Conservation (phyloP, 495 filamentous ascomycete genomes). For the Penicillium dipodomyicola region DNA sequence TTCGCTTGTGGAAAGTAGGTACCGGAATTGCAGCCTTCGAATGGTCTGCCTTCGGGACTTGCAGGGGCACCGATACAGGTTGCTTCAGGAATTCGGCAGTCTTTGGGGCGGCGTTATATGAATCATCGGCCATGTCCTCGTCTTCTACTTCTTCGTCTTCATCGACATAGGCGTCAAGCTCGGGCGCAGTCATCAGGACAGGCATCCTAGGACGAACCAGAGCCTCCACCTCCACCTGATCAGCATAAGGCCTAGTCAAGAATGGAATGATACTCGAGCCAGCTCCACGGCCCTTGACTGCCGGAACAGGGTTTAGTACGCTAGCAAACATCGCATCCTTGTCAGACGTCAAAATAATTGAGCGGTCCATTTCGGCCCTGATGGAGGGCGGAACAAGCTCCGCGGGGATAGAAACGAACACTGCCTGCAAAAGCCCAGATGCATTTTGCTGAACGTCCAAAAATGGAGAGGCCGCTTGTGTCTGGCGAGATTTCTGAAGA, state of each 20-base stretch:
- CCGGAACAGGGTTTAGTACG: constrained; percentile 68
- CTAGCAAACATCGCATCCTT: constrained; percentile 73
- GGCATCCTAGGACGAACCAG: constrained; percentile 68
- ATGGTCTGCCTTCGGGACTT: constrained; percentile 16
- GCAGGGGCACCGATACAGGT: constrained; percentile 16
- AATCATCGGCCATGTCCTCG: constrained; percentile 30
- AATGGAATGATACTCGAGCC: constrained; percentile 75
- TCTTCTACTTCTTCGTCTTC: constrained; percentile 47
- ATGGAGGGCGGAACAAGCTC: constrained; percentile 59
- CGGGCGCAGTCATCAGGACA: constrained; percentile 38
- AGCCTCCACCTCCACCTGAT: constrained; percentile 64
- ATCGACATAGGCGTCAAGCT: constrained; percentile 27
- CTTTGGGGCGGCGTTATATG: constrained; percentile 16
- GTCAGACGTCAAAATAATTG: constrained; percentile 65
- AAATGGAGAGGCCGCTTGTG: constrained; percentile 21
- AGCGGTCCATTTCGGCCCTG: constrained; percentile 71
- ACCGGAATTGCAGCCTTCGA: constrained; percentile 15
- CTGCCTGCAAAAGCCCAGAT: constrained; percentile 55
- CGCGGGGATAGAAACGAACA: constrained; percentile 60
- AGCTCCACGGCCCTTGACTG: constrained; percentile 52
- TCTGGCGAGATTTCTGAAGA: constrained; percentile 30
- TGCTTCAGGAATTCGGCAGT: constrained; percentile 30
- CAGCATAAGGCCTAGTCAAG: constrained; percentile 58
- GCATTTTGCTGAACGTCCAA: constrained; percentile 48
- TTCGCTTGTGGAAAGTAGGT: constrained; percentile 34